These are phyloP conservation scores for Euphorbia celastroides DNA, from an alignment of 441 rosid species.

Conservation along the genomic window DNA sequence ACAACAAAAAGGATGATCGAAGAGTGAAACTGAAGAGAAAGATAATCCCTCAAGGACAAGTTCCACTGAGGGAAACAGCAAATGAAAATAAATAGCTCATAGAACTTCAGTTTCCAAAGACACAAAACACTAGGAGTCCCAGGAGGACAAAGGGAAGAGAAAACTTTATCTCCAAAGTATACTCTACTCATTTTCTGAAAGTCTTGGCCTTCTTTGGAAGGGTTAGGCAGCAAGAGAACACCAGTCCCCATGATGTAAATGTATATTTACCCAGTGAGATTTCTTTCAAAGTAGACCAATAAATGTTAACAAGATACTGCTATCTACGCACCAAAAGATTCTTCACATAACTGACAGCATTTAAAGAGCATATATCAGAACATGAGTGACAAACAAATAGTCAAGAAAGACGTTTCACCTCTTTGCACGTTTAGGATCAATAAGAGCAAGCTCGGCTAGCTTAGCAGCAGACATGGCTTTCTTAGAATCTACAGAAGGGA, in stretches of 20 bases:
- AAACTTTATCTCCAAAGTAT: background rate
- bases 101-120: background rate
- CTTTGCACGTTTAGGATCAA: conserved; percentile 97
- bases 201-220: background rate
- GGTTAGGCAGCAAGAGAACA: background rate
- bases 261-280: background rate
- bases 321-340: background rate
- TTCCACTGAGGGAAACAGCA: background rate
- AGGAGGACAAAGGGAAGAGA: background rate
- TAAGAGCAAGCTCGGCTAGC: conserved; percentile 97
- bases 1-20: background rate
- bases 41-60: background rate
- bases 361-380: background rate
- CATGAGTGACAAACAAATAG: background rate
- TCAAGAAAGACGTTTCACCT: conserved; percentile 37
- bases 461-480: conserved; percentile 89
- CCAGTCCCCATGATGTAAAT: background rate
- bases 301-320: background rate
- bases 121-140: conserved; percentile 2
- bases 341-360: background rate
- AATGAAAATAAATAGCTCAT: background rate
- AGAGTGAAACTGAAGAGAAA: background rate
- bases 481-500: conserved; percentile 57
- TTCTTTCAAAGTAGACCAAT: too few species aligned
- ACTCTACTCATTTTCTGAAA: background rate